Evolutionary conservation across 306 rosid species (phyloP), one percentile per base, ranked within the genome.

Genomic region (Vicia villosa): DNA sequence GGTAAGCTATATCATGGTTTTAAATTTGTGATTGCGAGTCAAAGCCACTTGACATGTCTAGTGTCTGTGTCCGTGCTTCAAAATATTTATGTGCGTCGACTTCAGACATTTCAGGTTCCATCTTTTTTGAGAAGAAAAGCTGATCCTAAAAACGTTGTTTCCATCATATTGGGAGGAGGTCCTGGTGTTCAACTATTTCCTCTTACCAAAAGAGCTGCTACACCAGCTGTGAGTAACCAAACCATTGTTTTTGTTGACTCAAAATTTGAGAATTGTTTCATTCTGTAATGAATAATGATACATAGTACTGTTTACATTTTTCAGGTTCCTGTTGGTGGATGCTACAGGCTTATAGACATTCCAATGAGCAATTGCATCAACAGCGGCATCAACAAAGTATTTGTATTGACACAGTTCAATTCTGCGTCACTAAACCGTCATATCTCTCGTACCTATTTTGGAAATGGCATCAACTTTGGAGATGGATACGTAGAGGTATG

Each of bases 301-400:
- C 0, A 54, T 22, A 22, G 32, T 22, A 42, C 0, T 3, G 51
- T 22, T 15, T 77, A 45, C 22, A 26, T 76, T 71, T 69, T 85
- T 41, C 87, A 95, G 99, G 96, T 95, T 37, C 99, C 97, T 1
- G 85, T 95, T 37, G 99, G 99, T 73, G 99, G 99, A 54, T 89
- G 96, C 74, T 95, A 95, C 77, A 88, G 87, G 77, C 87, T 95
- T 70, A 91, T 95, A 65, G 97, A 91, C 77, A 82, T 91, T 59
- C 99, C 99, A 19, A 87, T 89, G 97, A 95, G 99, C 76, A 95
- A 95, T 50, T 91, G 99, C 86, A 95, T 95, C 65, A 95, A 91
- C 73, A 91, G 99, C 74, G 97, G 95, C 58, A 83, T 95, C 3
- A 85, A 86, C 70, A 95, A 91, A 81, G 82, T 94, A 70, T 91